Conservation (phyloP, 768 basidiomycete genomes). For the Zangia roseola region DNA sequence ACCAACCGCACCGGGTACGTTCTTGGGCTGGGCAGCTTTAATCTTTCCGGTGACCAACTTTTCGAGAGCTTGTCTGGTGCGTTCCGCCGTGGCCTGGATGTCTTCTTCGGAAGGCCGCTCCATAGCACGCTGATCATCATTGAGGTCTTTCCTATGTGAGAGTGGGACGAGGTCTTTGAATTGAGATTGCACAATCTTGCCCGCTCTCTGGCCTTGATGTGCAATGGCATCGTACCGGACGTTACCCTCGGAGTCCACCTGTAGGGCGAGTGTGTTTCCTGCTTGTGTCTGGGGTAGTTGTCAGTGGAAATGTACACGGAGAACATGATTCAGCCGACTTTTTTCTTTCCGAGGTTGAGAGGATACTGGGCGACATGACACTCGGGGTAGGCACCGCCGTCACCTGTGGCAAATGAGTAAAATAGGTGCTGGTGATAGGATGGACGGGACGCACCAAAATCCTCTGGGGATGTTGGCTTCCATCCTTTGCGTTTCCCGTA, state of each 20-base stretch:
- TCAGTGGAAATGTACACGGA: background rate
- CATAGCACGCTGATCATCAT: slow-evolving; percentile 70
- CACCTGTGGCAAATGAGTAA: slow-evolving; percentile 43
- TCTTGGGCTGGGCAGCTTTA: slow-evolving; percentile 97
- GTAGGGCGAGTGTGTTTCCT: slow-evolving; percentile 93
- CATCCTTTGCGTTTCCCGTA: slow-evolving; percentile 87
- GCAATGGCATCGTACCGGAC: slow-evolving; percentile 98
- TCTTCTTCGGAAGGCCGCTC: slow-evolving; percentile 94
- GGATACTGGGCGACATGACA: slow-evolving; percentile 98
- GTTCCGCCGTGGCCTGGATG: slow-evolving; percentile 86
- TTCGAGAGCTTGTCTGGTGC: slow-evolving; percentile 88
- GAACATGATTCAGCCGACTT: slow-evolving; percentile 47
- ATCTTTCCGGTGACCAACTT: slow-evolving; percentile 94
- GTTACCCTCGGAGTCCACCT: slow-evolving; percentile 95
- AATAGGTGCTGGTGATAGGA: background rate
- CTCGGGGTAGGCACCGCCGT: slow-evolving; percentile 89
- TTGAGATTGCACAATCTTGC: slow-evolving; percentile 87
- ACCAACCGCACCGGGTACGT: slow-evolving; percentile 81
- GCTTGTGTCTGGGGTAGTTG: slow-evolving; percentile 64
- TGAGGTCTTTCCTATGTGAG: slow-evolving; percentile 82
- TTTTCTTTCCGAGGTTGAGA: slow-evolving; percentile 92
- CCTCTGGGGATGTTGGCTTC: slow-evolving; percentile 78
- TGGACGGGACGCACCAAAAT: slow-evolving; percentile 64
- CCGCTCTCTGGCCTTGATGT: slow-evolving; percentile 86
- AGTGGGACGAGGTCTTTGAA: slow-evolving; percentile 98